These are phyloP conservation scores for Myxozyma monticola DNA, from an alignment of 805 yeast genomes.

Conservation along the genomic window DNA sequence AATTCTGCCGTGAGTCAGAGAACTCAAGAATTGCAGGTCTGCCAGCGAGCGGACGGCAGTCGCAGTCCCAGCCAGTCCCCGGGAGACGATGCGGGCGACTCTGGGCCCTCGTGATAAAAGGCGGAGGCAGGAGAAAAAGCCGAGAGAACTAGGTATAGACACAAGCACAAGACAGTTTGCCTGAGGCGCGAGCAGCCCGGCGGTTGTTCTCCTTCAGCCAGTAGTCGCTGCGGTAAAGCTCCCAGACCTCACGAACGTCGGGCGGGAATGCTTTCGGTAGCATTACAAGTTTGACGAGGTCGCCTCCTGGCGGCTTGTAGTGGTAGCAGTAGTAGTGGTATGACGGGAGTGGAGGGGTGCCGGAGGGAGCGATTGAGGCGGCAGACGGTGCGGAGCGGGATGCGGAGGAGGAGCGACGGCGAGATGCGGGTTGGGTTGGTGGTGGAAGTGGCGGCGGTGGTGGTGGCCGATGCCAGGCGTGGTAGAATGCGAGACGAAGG, in stretches of 20 bases:
- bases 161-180: conserved; percentile 23
- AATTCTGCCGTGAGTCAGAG: too few relatives aligned
- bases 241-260: conserved; percentile 92
- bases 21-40: too few relatives aligned
- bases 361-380: not conserved
- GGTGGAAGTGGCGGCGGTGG: conserved; percentile 4
- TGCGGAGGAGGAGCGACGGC: conserved; percentile 23
- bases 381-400: conserved; percentile 3
- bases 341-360: conserved; percentile 7
- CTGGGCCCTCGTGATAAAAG: too few relatives aligned
- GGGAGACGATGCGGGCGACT: too few relatives aligned
- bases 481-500: conserved; percentile 13
- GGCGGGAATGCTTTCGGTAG: conserved; percentile 80
- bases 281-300: conserved; percentile 76
- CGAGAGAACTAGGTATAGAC: not conserved
- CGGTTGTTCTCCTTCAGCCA: conserved; percentile 76
- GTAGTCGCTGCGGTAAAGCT: conserved; percentile 84
- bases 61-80: too few relatives aligned
- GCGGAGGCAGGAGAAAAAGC: not conserved
- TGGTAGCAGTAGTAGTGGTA: conserved; percentile 27
- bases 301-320: conserved; percentile 51
- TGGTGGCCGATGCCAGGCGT: conserved; percentile 12
- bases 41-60: too few relatives aligned
- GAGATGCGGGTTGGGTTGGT: conserved; percentile 2
- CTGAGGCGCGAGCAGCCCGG: conserved; percentile 24